Percentiles rank a stretch among this genome's conserved stretches.
These are phyloP conservation scores for Plasmopara halstedii DNA, from an alignment of 352 stramenopile genomes.

Conservation along the genomic window DNA sequence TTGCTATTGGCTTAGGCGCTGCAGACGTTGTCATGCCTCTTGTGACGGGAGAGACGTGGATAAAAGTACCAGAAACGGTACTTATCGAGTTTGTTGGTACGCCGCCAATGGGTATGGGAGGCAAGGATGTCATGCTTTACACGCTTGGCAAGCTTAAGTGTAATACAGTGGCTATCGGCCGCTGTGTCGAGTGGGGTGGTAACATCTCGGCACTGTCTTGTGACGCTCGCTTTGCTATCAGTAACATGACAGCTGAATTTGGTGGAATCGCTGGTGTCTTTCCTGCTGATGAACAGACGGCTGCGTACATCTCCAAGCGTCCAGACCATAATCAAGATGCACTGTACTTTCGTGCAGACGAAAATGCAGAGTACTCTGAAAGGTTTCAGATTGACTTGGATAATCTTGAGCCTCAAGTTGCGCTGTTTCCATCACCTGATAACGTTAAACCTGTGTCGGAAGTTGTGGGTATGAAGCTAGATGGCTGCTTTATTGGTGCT, in stretches of 20 bases:
- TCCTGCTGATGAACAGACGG: constrained; percentile 63
- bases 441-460: constrained; percentile 69
- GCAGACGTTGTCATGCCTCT: constrained; percentile 81
- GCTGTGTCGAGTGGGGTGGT: constrained; percentile 73
- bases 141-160: constrained; percentile 80
- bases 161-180: constrained; percentile 75
- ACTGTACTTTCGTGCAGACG: constrained; percentile 75
- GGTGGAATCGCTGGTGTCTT: constrained; percentile 81
- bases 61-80: constrained; percentile 83
- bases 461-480: constrained; percentile 62
- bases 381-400: constrained; percentile 70
- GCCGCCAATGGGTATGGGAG: constrained; percentile 63
- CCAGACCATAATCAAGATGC: constrained; percentile 69
- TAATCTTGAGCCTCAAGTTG: constrained; percentile 63
- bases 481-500: constrained; percentile 82
- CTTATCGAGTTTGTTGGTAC: constrained; percentile 73
- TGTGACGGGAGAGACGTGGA: constrained; percentile 82
- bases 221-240: constrained; percentile 77
- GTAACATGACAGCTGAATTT: constrained; percentile 84
- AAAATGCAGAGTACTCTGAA: constrained; percentile 63
- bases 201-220: constrained; percentile 72
- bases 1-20: constrained; percentile 68
- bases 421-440: constrained; percentile 73
- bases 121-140: constrained; percentile 85
- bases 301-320: constrained; percentile 71